phyloP scores from a whole-genome alignment of 2,329 filamentous ascomycete species.

The Beauveria sp. region DNA sequence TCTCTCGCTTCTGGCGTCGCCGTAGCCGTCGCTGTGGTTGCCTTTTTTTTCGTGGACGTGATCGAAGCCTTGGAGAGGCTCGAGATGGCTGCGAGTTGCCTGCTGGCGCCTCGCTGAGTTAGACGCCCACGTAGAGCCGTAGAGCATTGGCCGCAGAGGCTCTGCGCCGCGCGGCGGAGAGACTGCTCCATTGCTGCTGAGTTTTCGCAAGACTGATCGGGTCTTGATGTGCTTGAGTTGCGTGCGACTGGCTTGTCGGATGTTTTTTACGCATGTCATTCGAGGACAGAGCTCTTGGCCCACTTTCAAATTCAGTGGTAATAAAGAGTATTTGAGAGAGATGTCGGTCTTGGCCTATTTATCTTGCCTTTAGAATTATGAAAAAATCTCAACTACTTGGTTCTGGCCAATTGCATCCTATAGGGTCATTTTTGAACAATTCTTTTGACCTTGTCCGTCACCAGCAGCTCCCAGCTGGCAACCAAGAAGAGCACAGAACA shows the following conservation, averaged over 20 bases:
- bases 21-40: neutral
- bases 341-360: neutral
- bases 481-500: no score
- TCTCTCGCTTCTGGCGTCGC: neutral
- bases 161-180: conserved; percentile 31
- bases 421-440: neutral
- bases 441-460: neutral
- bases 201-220: neutral
- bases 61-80: conserved; percentile 2
- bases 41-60: neutral
- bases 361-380: neutral
- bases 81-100: conserved; percentile 7
- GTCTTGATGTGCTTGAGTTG: conserved; percentile 13
- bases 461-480: neutral
- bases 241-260: conserved; percentile 2
- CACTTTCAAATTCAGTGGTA: neutral
- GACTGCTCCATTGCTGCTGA: conserved; percentile 29
- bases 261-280: conserved; percentile 7
- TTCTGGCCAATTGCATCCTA: no score
- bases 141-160: conserved; percentile 34
- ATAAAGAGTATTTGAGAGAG: neutral
- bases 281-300: neutral
- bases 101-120: neutral
- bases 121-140: conserved; percentile 24
- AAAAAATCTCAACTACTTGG: neutral